phyloP scores from a whole-genome alignment of 148 eudicot genomes.

The Silene uniflora region DNA sequence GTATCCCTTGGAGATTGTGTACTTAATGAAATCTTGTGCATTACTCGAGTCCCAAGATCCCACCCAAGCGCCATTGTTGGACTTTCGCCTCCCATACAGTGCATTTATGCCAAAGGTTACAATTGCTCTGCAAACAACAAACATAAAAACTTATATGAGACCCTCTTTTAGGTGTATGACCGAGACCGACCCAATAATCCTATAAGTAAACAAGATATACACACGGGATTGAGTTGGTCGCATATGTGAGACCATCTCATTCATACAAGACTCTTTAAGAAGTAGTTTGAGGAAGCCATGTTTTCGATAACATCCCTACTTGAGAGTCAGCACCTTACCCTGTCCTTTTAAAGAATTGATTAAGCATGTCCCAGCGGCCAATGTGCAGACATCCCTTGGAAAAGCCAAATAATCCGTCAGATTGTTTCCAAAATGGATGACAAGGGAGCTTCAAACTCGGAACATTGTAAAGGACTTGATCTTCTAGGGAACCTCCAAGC shows the following conservation, averaged over 20 bases:
- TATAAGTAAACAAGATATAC: too few relatives aligned
- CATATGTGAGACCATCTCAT: not conserved
- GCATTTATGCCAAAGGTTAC: constrained; percentile 92
- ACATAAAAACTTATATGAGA: not conserved
- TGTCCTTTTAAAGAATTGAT: constrained; percentile 55
- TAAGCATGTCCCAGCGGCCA: constrained; percentile 82
- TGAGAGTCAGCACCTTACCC: constrained; percentile 46
- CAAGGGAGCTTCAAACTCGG: constrained; percentile 55
- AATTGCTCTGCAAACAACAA: constrained; percentile 43
- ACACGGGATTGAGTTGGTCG: too few relatives aligned
- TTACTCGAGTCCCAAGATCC: constrained; percentile 85
- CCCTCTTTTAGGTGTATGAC: not conserved
- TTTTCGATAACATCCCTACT: not conserved
- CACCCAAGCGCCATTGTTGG: constrained; percentile 36
- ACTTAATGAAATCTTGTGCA: constrained; percentile 63
- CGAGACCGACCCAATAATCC: too few relatives aligned
- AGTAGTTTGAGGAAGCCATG: too few relatives aligned
- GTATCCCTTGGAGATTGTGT: constrained; percentile 83
- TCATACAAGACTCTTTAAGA: too few relatives aligned
- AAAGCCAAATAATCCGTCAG: constrained; percentile 68
- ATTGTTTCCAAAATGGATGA: constrained; percentile 49
- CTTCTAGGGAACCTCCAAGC: constrained; percentile 94
- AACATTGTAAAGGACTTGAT: constrained; percentile 66
- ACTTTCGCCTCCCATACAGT: constrained; percentile 55
- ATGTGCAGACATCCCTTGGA: constrained; percentile 68